Evolutionary conservation across 805 yeast species (phyloP).

Genomic region (Sugiyamaella marilandica): DNA sequence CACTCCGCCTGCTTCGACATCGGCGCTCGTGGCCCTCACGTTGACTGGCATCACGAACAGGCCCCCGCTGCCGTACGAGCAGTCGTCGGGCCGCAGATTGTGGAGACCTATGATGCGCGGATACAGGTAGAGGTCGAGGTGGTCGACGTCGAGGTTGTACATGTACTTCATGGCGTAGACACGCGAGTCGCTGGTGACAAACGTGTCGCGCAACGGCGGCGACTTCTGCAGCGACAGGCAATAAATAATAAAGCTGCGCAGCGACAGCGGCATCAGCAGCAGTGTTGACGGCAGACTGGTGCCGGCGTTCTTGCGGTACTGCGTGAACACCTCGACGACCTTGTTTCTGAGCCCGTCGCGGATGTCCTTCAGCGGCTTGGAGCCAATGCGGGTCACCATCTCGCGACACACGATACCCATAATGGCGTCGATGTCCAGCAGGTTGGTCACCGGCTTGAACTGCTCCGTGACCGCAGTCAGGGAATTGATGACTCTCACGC

Average conservation of each 20-base stretch:
- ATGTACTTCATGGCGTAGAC: conserved; percentile 50
- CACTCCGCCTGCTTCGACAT: conserved; percentile 62
- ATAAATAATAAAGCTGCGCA: conserved; percentile 65
- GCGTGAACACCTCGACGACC: conserved; percentile 51
- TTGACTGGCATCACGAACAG: conserved; percentile 47
- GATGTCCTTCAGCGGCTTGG: conserved; percentile 38
- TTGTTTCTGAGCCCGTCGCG: conserved; percentile 51
- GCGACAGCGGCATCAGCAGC: conserved; percentile 74
- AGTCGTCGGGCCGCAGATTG: conserved; percentile 54
- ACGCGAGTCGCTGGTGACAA: conserved; percentile 58
- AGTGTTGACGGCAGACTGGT: conserved; percentile 46
- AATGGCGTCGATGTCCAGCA: conserved; percentile 71
- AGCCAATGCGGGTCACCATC: conserved; percentile 39
- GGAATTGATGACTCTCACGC: conserved; percentile 80
- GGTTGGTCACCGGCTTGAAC: conserved; percentile 66
- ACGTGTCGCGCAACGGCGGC: conserved; percentile 51
- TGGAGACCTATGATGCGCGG: conserved; percentile 79
- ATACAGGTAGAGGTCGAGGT: conserved; percentile 61
- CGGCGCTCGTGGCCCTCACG: conserved; percentile 40
- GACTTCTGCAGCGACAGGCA: conserved; percentile 67
- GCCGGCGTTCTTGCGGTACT: conserved; percentile 48
- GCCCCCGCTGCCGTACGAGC: conserved; percentile 38
- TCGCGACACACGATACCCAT: conserved; percentile 51
- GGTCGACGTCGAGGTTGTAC: conserved; percentile 50
- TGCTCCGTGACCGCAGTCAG: conserved; percentile 78